Conservation (phyloP, 129 eudicot species). For the Smallanthus sonchifolius region DNA sequence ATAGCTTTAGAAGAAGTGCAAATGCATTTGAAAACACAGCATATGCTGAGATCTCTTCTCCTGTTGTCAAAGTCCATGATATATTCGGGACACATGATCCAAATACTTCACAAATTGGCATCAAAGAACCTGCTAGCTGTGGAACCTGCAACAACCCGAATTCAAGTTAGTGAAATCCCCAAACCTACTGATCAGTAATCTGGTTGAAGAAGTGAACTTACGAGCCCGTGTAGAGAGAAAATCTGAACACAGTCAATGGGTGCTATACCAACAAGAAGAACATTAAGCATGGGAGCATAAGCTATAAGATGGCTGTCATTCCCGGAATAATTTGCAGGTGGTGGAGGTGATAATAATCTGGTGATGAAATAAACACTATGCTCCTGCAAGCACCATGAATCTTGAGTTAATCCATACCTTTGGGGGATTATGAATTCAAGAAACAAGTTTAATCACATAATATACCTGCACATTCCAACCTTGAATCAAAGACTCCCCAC, state of each 20-base stretch:
- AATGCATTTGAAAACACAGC: conserved; percentile 93
- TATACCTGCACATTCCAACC: conserved; percentile 96
- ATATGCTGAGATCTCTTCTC: conserved; percentile 80
- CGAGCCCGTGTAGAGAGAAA: conserved; percentile 92
- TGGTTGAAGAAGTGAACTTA: conserved; percentile 32
- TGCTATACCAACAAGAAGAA: conserved; percentile 80
- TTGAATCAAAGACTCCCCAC: conserved; percentile 77
- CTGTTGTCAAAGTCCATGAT: conserved; percentile 78
- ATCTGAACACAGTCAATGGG: conserved; percentile 90
- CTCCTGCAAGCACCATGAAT: conserved; percentile 53
- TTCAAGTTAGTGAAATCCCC: background rate
- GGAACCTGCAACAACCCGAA: conserved; percentile 58
- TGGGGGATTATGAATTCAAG: background rate
- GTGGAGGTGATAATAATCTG: conserved; percentile 79
- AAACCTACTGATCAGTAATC: background rate
- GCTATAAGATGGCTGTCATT: conserved; percentile 73
- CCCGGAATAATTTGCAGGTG: conserved; percentile 59
- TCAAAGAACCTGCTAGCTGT: conserved; percentile 83
- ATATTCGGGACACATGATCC: conserved; percentile 84
- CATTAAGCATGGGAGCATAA: conserved; percentile 85
- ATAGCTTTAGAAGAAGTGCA: conserved; percentile 91
- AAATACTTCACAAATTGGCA: conserved; percentile 95
- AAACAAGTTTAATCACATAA: background rate
- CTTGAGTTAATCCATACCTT: conserved; percentile 8
- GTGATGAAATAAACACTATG: conserved; percentile 79